Evolutionary conservation across 345 rosid species (phyloP).

Genomic region (Psidium guajava): DNA sequence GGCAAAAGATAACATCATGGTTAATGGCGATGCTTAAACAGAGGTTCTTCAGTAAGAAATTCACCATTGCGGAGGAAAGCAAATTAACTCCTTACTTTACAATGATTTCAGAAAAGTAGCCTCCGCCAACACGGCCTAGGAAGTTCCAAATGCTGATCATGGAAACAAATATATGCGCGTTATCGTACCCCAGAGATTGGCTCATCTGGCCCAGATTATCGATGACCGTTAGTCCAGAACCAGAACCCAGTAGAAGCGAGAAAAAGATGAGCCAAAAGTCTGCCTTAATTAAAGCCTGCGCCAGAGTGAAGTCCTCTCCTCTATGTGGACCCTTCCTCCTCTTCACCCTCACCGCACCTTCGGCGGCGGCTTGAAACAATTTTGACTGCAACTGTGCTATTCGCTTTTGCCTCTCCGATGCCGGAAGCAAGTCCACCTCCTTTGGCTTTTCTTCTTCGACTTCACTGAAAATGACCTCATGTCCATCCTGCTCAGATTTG

Average conservation of each 20-base stretch:
- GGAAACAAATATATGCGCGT: constrained; percentile 80
- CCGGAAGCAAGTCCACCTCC: constrained; percentile 85
- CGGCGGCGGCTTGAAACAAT: constrained; percentile 86
- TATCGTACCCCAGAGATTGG: constrained; percentile 77
- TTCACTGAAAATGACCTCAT: constrained; percentile 75
- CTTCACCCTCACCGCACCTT: constrained; percentile 78
- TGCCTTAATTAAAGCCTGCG: constrained; percentile 82
- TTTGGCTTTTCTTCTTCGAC: constrained; percentile 89
- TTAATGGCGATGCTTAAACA: neutral
- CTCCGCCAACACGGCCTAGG: constrained; percentile 92
- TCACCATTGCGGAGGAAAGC: neutral
- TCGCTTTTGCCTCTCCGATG: constrained; percentile 63
- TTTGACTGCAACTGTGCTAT: constrained; percentile 77
- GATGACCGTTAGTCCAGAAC: constrained; percentile 92
- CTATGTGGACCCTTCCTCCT: constrained; percentile 73
- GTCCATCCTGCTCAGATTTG: constrained; percentile 15
- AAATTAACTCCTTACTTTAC: constrained; percentile 45
- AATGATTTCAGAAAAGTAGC: constrained; percentile 86
- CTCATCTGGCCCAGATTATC: constrained; percentile 99
- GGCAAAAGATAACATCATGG: neutral
- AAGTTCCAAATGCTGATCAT: constrained; percentile 99
- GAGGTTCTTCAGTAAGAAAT: neutral
- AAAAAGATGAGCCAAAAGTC: constrained; percentile 92
- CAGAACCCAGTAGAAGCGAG: constrained; percentile 83
- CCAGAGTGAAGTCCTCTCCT: constrained; percentile 92